Conservation (phyloP, 345 rosid genomes). For the Cardamine occulta region DNA sequence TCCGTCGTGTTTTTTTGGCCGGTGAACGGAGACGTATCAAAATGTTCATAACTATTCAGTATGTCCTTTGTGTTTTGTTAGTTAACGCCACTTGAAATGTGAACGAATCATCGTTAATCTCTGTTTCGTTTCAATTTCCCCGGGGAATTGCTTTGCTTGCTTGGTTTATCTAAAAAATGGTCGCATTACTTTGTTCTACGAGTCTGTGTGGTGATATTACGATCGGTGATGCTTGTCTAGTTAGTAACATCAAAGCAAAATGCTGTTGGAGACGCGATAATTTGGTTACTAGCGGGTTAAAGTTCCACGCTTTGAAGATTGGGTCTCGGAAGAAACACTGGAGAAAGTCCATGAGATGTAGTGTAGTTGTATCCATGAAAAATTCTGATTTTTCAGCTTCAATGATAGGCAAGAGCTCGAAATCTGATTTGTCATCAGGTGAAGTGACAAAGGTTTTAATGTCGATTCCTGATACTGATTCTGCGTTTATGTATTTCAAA, state of each 20-base stretch:
- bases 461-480: slow-evolving; percentile 58
- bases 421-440: slow-evolving; percentile 49
- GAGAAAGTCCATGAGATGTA: slow-evolving; percentile 49
- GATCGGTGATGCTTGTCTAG: slow-evolving; percentile 36
- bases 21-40: slow-evolving; percentile 24
- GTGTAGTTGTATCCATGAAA: slow-evolving; percentile 44
- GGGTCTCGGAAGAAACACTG: slow-evolving; percentile 50
- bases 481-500: slow-evolving; percentile 67
- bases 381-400: slow-evolving; percentile 39
- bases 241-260: slow-evolving; percentile 28
- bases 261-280: slow-evolving; percentile 34
- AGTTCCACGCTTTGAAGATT: slow-evolving; percentile 46
- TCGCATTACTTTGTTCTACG: slow-evolving; percentile 51
- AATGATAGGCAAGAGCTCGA: slow-evolving; percentile 43
- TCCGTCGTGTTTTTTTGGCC: background rate
- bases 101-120: slow-evolving; percentile 25
- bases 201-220: slow-evolving; percentile 46
- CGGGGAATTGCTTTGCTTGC: background rate
- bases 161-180: slow-evolving; percentile 43
- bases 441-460: slow-evolving; percentile 55
- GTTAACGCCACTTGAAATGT: slow-evolving; percentile 25
- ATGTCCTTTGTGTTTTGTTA: background rate
- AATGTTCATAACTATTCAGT: background rate
- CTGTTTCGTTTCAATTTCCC: slow-evolving; percentile 17
- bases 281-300: slow-evolving; percentile 33